These are phyloP conservation scores for Pseudozyma tsukubaensis DNA, from an alignment of 1,284 basidiomycete genomes.

Conservation along the genomic window DNA sequence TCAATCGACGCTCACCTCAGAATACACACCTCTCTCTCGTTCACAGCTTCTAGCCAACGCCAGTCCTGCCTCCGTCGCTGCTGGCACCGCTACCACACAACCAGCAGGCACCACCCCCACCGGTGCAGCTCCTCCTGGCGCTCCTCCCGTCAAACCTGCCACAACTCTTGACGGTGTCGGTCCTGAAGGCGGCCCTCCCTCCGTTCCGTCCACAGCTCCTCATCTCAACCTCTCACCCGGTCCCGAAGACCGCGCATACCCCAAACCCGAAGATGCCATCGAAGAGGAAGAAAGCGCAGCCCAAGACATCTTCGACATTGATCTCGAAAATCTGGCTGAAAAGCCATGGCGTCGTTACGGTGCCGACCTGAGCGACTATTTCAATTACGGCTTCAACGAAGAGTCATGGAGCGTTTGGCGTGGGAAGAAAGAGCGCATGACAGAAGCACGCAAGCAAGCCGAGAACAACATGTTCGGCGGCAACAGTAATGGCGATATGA, in stretches of 20 bases:
- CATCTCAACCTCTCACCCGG: constrained; percentile 51
- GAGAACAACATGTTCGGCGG: constrained; percentile 37
- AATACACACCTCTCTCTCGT: constrained; percentile 86
- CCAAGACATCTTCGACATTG: constrained; percentile 81
- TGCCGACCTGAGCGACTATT: constrained; percentile 95
- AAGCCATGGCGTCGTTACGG: constrained; percentile 95
- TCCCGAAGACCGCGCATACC: constrained; percentile 57
- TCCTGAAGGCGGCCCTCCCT: constrained; percentile 60
- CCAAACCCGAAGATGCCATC: constrained; percentile 61
- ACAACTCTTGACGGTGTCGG: constrained; percentile 9
- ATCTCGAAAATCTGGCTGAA: constrained; percentile 79
- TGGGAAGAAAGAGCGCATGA: constrained; percentile 83
- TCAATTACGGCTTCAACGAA: constrained; percentile 99
- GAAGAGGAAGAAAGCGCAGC: constrained; percentile 67
- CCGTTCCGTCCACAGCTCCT: constrained; percentile 58
- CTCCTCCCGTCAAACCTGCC: constrained; percentile 16
- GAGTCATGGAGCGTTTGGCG: constrained; percentile 92
- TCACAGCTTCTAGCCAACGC: constrained; percentile 70
- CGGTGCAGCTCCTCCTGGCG: constrained; percentile 9
- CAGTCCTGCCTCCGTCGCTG: constrained; percentile 24
- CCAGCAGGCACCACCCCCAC: constrained; percentile 9
- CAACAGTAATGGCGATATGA: constrained; percentile 26
- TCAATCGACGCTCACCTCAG: constrained; percentile 81
- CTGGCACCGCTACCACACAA: constrained; percentile 17
- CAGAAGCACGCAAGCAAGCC: constrained; percentile 77